These are phyloP conservation scores for Starmera caribaea DNA, from an alignment of 805 yeast species.

Conservation along the genomic window DNA sequence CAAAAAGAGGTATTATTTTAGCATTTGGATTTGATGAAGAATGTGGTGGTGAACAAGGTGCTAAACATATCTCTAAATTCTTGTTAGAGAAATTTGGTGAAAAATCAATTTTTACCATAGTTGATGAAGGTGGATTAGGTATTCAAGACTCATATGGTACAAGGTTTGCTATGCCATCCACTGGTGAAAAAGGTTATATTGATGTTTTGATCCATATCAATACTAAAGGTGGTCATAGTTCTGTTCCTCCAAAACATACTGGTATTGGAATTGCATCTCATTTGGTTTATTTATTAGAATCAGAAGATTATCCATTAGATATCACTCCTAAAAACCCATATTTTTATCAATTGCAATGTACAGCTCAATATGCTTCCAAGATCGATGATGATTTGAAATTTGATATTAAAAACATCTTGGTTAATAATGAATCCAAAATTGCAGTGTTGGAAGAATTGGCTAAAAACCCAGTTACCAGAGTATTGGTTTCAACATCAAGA, in stretches of 20 bases:
- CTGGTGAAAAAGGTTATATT: constrained; percentile 54
- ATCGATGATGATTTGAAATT: constrained; percentile 18
- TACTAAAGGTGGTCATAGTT: constrained; percentile 74
- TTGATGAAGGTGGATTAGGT: constrained; percentile 58
- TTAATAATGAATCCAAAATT: constrained; percentile 25
- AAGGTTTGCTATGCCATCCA: constrained; percentile 42
- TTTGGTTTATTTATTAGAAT: constrained; percentile 45
- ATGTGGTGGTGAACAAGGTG: constrained; percentile 49
- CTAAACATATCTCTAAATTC: constrained; percentile 28
- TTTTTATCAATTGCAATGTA: constrained; percentile 44
- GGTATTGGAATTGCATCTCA: constrained; percentile 66
- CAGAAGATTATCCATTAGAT: constrained; percentile 34
- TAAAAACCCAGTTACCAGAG: background rate
- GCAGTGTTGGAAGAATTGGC: constrained; percentile 21
- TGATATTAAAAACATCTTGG: constrained; percentile 26
- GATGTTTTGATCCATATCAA: constrained; percentile 40
- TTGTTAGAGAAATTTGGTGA: constrained; percentile 48
- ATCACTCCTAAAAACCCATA: constrained; percentile 52
- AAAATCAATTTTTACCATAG: constrained; percentile 47
- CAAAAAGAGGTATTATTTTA: constrained; percentile 42
- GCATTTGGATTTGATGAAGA: constrained; percentile 70
- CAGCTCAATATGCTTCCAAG: constrained; percentile 36
- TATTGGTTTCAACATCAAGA: constrained; percentile 2
- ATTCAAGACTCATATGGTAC: constrained; percentile 23
- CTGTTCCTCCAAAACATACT: constrained; percentile 76